Evolutionary conservation across 1,284 basidiomycete genomes (phyloP).

Genomic region (Boletus mariae): DNA sequence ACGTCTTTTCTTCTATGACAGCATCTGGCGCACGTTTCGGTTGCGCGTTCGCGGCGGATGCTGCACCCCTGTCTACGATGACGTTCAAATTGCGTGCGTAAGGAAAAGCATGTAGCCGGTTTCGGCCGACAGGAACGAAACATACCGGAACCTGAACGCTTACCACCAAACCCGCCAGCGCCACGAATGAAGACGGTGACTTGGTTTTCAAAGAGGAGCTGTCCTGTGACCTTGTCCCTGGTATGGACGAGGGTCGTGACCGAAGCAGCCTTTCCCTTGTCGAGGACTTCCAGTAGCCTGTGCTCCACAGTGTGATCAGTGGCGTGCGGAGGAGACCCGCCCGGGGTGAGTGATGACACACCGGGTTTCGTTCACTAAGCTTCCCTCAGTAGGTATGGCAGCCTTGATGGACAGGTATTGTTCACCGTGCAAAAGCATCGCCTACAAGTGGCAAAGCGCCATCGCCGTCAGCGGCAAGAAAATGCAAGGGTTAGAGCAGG

Average conservation of each 20-base stretch:
- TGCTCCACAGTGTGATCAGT: conserved; percentile 1
- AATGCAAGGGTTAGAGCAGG: conserved; percentile 1
- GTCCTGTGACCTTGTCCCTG: conserved; percentile 73
- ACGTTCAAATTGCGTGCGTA: background rate
- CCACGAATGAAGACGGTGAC: conserved; percentile 93
- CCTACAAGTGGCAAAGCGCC: conserved; percentile 39
- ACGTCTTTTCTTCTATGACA: conserved; percentile 85
- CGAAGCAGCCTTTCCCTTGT: conserved; percentile 91
- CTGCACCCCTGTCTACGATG: conserved; percentile 80
- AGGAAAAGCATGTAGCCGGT: background rate
- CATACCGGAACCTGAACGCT: conserved; percentile 75
- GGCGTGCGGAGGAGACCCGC: background rate
- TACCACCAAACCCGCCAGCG: conserved; percentile 93
- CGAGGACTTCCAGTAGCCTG: conserved; percentile 76
- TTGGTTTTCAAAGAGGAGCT: conserved; percentile 90
- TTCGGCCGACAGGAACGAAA: conserved; percentile 1
- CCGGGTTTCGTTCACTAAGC: conserved; percentile 78
- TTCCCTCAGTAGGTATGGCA: conserved; percentile 84
- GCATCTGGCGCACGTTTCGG: conserved; percentile 84
- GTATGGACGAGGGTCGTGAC: conserved; percentile 80
- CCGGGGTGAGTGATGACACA: conserved; percentile 27
- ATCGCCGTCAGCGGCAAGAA: background rate
- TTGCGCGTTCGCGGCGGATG: conserved; percentile 79
- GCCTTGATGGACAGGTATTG: conserved; percentile 90
- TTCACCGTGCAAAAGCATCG: conserved; percentile 97